Conservation (phyloP, 2,329 filamentous ascomycete species). For the Hymenoscyphus occultus region DNA sequence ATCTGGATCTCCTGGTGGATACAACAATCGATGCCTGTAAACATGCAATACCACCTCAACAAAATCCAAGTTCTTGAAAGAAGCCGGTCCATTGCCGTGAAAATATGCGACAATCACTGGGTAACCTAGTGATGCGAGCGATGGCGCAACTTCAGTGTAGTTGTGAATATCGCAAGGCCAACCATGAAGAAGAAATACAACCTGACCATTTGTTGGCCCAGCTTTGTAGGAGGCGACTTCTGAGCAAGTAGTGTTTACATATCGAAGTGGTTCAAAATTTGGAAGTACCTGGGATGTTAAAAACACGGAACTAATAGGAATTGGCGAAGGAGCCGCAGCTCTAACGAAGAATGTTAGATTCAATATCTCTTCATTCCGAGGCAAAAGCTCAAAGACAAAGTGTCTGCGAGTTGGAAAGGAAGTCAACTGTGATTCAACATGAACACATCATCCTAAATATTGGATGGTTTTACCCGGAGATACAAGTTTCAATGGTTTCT, state of each 20-base stretch:
- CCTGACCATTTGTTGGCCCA: conserved; percentile 7
- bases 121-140: conserved; percentile 8
- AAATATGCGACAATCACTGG: conserved; percentile 14
- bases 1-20: background rate
- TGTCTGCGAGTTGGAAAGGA: background rate
- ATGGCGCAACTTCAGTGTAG: conserved; percentile 9
- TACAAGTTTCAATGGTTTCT: background rate
- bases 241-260: background rate
- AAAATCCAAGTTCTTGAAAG: background rate
- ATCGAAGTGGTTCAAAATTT: background rate
- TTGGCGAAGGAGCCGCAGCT: background rate
- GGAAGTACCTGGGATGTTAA: background rate
- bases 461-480: background rate
- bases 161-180: conserved; percentile 12
- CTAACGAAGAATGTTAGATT: background rate
- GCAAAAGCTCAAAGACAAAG: background rate
- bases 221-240: background rate
- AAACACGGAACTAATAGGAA: background rate
- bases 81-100: background rate
- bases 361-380: background rate
- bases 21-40: background rate
- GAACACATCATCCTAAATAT: background rate
- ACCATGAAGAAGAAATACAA: conserved; percentile 15
- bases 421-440: background rate
- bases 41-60: background rate